phyloP scores from a whole-genome alignment of 1,139 yeast species.

The Candida anutae region DNA sequence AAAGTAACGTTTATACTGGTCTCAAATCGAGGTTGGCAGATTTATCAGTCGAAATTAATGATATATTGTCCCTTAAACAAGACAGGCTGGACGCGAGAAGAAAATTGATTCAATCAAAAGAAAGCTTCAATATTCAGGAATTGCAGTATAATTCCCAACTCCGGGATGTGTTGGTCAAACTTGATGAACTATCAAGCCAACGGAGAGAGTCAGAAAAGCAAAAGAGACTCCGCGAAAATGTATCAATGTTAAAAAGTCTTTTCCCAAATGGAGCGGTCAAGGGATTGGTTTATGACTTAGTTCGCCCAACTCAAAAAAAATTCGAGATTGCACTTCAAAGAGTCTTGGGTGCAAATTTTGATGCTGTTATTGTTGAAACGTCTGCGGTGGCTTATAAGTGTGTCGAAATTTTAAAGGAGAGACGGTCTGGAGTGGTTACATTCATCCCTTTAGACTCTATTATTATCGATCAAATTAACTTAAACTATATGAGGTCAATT shows the following conservation, averaged over 20 bases:
- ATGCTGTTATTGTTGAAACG: slow-evolving; percentile 78
- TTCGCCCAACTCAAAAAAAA: slow-evolving; percentile 69
- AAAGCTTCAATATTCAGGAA: slow-evolving; percentile 41
- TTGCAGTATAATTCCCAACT: slow-evolving; percentile 54
- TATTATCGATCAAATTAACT: slow-evolving; percentile 41
- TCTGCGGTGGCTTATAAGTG: slow-evolving; percentile 74
- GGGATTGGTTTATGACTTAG: slow-evolving; percentile 73
- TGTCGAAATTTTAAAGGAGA: slow-evolving; percentile 75
- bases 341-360: slow-evolving; percentile 70
- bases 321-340: slow-evolving; percentile 76
- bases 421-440: slow-evolving; percentile 77
- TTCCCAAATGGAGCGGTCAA: slow-evolving; percentile 66
- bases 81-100: slow-evolving; percentile 36
- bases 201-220: slow-evolving; percentile 73
- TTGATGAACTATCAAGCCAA: slow-evolving; percentile 68
- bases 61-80: slow-evolving; percentile 25
- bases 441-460: slow-evolving; percentile 86
- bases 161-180: slow-evolving; percentile 49
- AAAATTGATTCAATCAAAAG: slow-evolving; percentile 36
- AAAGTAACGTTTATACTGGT: slow-evolving; percentile 23
- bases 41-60: slow-evolving; percentile 22
- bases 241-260: slow-evolving; percentile 55
- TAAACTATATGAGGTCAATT: slow-evolving; percentile 52
- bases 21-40: slow-evolving; percentile 26
- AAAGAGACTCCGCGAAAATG: slow-evolving; percentile 61